phyloP scores from a whole-genome alignment of 2,329 filamentous ascomycete species.

The Podosphaera xanthii region DNA sequence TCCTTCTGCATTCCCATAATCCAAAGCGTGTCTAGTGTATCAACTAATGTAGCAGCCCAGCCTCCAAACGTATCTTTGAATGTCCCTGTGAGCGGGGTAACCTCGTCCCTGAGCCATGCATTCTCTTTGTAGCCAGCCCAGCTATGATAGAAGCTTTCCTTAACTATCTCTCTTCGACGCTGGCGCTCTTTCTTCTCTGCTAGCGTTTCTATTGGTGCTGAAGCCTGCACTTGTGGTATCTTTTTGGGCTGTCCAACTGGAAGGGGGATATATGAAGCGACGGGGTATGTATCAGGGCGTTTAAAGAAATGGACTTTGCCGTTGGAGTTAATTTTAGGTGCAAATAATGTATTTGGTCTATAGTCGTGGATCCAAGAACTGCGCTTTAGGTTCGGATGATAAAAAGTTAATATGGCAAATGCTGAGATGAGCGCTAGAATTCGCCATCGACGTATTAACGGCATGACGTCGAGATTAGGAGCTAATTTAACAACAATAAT shows the following conservation, averaged over 20 bases:
- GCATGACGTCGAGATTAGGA: too few species aligned
- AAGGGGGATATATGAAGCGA: slow-evolving; percentile 11
- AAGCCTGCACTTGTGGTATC: slow-evolving; percentile 13
- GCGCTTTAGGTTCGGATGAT: slow-evolving; percentile 9
- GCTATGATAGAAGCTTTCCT: slow-evolving; percentile 19
- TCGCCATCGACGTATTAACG: slow-evolving; percentile 11
- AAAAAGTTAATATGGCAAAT: slow-evolving; percentile 9
- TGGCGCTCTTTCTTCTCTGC: slow-evolving; percentile 9
- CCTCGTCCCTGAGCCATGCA: slow-evolving; percentile 73
- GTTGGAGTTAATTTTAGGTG: slow-evolving; percentile 19
- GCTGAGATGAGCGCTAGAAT: slow-evolving; percentile 7
- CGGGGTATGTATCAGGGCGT: slow-evolving; percentile 12
- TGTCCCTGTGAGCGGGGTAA: slow-evolving; percentile 44
- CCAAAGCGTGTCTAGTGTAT: slow-evolving; percentile 65
- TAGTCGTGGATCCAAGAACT: slow-evolving; percentile 9
- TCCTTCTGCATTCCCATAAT: slow-evolving; percentile 63
- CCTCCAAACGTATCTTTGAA: slow-evolving; percentile 68
- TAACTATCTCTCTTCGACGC: slow-evolving; percentile 10
- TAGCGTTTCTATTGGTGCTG: slow-evolving; percentile 8
- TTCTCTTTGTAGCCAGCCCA: slow-evolving; percentile 65
- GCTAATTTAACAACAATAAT: too few species aligned
- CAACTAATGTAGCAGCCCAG: slow-evolving; percentile 74
- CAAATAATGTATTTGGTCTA: slow-evolving; percentile 6
- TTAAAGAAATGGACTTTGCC: slow-evolving; percentile 27
- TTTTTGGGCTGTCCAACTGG: slow-evolving; percentile 10